A percentile compares a stretch with the other conserved stretches of the same genome.
These are phyloP conservation scores for Daldinia decipiens DNA, from an alignment of 495 filamentous ascomycete genomes.

Conservation along the genomic window DNA sequence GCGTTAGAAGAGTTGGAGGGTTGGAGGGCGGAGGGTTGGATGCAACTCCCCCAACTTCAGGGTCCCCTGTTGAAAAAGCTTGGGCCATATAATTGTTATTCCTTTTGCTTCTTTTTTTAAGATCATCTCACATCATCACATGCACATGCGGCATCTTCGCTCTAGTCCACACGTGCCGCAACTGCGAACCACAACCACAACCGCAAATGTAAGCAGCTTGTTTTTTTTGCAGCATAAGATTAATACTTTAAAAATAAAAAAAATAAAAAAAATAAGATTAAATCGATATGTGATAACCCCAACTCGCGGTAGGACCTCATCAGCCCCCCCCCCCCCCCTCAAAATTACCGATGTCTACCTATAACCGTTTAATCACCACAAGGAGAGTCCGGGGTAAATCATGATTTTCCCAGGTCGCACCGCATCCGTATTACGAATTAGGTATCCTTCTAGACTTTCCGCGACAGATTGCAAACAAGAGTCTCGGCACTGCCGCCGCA, in stretches of 20 bases:
- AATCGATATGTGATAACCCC: slow-evolving; percentile 7
- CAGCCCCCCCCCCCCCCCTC: too few relatives aligned
- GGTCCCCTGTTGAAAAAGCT: slow-evolving; percentile 21
- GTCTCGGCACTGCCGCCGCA: slow-evolving; percentile 12
- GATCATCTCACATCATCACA: slow-evolving; percentile 37
- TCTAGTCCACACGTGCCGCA: slow-evolving; percentile 31
- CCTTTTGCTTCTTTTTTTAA: slow-evolving; percentile 20
- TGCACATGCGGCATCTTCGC: slow-evolving; percentile 12
- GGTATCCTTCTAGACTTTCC: slow-evolving; percentile 14
- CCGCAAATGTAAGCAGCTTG: slow-evolving; percentile 27
- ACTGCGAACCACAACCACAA: neutral
- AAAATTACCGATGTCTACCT: slow-evolving; percentile 7
- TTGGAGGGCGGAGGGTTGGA: neutral
- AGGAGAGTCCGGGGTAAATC: slow-evolving; percentile 28
- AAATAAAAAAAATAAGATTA: slow-evolving; percentile 30
- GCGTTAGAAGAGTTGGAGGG: neutral
- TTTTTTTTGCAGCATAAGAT: slow-evolving; percentile 26
- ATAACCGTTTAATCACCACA: slow-evolving; percentile 17
- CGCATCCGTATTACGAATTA: neutral
- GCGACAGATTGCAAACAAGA: slow-evolving; percentile 1
- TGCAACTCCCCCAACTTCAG: slow-evolving; percentile 14
- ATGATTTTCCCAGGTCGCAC: slow-evolving; percentile 4
- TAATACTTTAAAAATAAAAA: slow-evolving; percentile 31
- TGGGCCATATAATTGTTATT: slow-evolving; percentile 18
- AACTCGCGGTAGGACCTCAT: slow-evolving; percentile 23